These are phyloP conservation scores for Trichophyton simii DNA, from an alignment of 2,329 filamentous ascomycete genomes.

Conservation along the genomic window DNA sequence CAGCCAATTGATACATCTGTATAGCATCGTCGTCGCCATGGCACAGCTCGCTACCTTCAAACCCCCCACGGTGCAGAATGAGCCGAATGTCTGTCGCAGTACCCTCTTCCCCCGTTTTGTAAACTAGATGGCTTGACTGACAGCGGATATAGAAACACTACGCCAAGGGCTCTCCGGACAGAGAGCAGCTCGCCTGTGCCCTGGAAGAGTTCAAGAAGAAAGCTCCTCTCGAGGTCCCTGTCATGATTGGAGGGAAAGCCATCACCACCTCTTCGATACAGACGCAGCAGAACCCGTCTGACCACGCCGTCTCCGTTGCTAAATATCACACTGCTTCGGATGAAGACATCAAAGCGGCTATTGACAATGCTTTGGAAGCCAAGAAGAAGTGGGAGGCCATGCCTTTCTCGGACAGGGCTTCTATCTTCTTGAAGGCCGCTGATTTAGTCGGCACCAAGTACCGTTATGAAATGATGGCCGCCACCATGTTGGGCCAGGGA, in stretches of 20 bases:
- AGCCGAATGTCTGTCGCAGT: conserved; percentile 70
- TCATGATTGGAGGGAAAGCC: conserved; percentile 72
- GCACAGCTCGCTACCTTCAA: conserved; percentile 71
- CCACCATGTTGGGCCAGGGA: conserved; percentile 90
- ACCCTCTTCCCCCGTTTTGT: background rate
- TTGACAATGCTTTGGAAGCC: conserved; percentile 72
- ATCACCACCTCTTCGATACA: conserved; percentile 33
- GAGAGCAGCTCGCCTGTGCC: conserved; percentile 62
- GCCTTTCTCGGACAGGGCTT: conserved; percentile 80
- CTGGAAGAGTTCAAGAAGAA: conserved; percentile 56
- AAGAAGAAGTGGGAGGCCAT: conserved; percentile 75
- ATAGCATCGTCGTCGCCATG: conserved; percentile 6
- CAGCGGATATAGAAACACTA: conserved; percentile 61
- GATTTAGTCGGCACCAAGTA: conserved; percentile 87
- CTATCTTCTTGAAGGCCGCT: conserved; percentile 90
- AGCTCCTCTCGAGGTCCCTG: conserved; percentile 63
- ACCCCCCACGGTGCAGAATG: conserved; percentile 74
- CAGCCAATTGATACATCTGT: background rate
- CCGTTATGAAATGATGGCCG: conserved; percentile 90
- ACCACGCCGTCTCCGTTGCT: conserved; percentile 64
- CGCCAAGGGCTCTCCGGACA: conserved; percentile 65
- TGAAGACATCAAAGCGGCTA: conserved; percentile 64
- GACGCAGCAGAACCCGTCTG: conserved; percentile 67
- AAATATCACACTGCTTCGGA: conserved; percentile 72
- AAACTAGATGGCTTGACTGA: background rate